Evolutionary conservation across 495 filamentous ascomycete species (phyloP).

Genomic region (Penicillium verhagenii): DNA sequence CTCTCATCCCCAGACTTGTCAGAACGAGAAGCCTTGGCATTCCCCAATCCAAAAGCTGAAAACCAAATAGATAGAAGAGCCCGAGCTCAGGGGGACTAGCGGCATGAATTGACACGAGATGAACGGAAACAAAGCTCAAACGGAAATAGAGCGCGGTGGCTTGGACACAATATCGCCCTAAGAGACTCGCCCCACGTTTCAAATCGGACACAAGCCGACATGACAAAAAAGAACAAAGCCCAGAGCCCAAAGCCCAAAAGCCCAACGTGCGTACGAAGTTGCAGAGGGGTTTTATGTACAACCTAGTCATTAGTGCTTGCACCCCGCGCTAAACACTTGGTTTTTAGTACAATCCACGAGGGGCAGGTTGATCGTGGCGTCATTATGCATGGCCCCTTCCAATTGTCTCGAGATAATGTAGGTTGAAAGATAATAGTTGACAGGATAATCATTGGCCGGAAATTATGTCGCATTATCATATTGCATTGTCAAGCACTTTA

Average conservation of each 20-base stretch:
- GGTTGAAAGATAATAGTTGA: no score
- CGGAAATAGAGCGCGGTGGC: neutral
- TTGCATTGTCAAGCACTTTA: neutral
- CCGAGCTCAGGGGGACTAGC: conserved; percentile 2
- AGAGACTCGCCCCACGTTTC: conserved; percentile 9
- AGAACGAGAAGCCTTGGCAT: neutral
- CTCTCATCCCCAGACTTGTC: conserved; percentile 1
- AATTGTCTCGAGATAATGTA: no score
- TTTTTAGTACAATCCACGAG: neutral
- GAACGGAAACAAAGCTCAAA: neutral
- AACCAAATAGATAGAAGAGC: neutral
- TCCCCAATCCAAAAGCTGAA: no score
- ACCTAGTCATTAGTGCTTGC: neutral
- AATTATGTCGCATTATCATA: neutral
- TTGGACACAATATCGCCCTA: neutral
- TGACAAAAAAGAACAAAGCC: no score
- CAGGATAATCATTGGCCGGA: neutral
- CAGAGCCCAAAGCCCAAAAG: no score
- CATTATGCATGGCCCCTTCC: conserved; percentile 1
- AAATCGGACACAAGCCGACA: conserved; percentile 1
- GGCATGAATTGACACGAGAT: no score
- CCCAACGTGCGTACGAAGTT: no score
- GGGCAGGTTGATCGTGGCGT: neutral
- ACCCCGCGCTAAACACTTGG: neutral
- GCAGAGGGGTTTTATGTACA: no score